These are phyloP conservation scores for Trichoderma sp. DNA, from an alignment of 2,329 filamentous ascomycete species.

Conservation along the genomic window DNA sequence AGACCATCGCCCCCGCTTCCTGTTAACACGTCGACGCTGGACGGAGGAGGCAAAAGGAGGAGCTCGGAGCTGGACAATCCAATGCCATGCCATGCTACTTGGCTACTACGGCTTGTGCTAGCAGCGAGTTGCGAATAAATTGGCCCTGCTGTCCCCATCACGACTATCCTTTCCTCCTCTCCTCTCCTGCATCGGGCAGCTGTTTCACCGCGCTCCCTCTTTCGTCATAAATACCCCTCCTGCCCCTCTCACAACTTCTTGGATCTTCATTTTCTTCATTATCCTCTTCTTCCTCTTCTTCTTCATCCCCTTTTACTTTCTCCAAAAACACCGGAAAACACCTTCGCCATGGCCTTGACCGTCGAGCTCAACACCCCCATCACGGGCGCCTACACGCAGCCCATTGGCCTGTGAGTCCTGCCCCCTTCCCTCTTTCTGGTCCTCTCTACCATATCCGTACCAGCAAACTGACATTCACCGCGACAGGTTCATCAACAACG, in stretches of 20 bases:
- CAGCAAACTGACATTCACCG: background rate
- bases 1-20: slow-evolving; percentile 21
- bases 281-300: background rate
- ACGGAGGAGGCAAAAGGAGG: slow-evolving; percentile 4
- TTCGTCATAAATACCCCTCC: slow-evolving; percentile 18
- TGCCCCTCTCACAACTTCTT: background rate
- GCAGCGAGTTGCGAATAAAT: slow-evolving; percentile 12
- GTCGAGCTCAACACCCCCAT: slow-evolving; percentile 69
- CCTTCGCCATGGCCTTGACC: slow-evolving; percentile 50
- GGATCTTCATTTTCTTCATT: background rate
- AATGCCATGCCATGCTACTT: no score
- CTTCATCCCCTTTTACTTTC: background rate
- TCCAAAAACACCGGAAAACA: background rate
- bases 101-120: background rate
- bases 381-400: slow-evolving; percentile 61
- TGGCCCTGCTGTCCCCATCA: slow-evolving; percentile 10
- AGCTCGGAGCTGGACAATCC: background rate
- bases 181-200: background rate
- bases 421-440: background rate
- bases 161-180: background rate
- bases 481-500: slow-evolving; percentile 80
- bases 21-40: background rate
- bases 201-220: slow-evolving; percentile 1
- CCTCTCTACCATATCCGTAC: background rate
- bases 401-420: slow-evolving; percentile 61